Conservation (phyloP, 805 yeast genomes). For the Saccharomycopsis schoenii region DNA sequence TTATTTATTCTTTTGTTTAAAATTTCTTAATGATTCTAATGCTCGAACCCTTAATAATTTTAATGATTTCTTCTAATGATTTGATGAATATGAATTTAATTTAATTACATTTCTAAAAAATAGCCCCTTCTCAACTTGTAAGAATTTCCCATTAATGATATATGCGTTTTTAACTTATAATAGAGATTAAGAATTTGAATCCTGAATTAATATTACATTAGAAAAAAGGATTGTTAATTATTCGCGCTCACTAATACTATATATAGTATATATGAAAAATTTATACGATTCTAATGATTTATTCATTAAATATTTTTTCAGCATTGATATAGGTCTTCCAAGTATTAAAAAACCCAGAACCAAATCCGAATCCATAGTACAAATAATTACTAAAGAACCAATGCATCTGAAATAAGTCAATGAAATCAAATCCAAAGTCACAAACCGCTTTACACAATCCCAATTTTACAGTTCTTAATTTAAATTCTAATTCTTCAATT, state of each 20-base stretch:
- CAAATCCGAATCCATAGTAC: slow-evolving; percentile 11
- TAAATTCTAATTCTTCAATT: slow-evolving; percentile 1
- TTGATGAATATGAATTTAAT: neutral
- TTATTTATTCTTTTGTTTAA: neutral
- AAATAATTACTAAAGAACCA: slow-evolving; percentile 5
- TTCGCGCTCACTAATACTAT: too few species aligned
- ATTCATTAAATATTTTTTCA: slow-evolving; percentile 1
- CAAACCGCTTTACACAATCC: slow-evolving; percentile 8
- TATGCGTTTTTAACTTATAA: too few species aligned
- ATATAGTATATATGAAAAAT: neutral
- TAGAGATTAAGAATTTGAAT: too few species aligned
- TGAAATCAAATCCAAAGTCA: slow-evolving; percentile 17
- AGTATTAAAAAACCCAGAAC: slow-evolving; percentile 13
- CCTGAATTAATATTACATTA: too few species aligned
- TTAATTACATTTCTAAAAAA: neutral
- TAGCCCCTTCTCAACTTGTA: neutral
- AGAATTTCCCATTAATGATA: too few species aligned
- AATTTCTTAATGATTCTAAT: neutral
- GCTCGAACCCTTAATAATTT: neutral
- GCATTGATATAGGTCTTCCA: slow-evolving; percentile 7
- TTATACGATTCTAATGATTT: too few species aligned
- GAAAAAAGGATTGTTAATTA: too few species aligned
- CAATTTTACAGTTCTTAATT: neutral
- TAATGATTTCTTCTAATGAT: neutral
- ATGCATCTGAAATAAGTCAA: slow-evolving; percentile 13